Evolutionary conservation across 768 basidiomycete genomes (phyloP).

Genomic region (Mycena galericulata): DNA sequence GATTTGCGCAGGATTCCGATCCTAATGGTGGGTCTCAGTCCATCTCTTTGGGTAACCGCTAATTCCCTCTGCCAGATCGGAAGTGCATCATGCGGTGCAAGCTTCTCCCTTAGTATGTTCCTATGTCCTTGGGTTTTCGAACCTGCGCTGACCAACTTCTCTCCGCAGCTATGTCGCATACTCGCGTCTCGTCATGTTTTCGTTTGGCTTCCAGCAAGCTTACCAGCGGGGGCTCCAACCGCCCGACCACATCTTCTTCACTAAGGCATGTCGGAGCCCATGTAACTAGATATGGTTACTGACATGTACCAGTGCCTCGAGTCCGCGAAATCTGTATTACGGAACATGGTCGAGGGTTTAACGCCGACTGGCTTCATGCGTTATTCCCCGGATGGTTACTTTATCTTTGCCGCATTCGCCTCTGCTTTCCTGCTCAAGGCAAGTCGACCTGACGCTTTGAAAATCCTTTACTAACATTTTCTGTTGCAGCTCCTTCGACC

Average conservation of each 20-base stretch:
- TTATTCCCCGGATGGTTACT: conserved; percentile 86
- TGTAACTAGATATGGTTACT: background rate
- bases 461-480: background rate
- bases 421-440: conserved; percentile 89
- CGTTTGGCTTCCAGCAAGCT: conserved; percentile 88
- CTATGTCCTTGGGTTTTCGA: background rate
- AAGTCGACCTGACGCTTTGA: conserved; percentile 20
- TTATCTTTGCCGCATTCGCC: conserved; percentile 84
- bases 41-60: conserved; percentile 1
- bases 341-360: conserved; percentile 71
- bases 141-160: conserved; percentile 18
- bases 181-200: conserved; percentile 87
- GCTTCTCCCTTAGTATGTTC: conserved; percentile 78
- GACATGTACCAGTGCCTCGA: conserved; percentile 67
- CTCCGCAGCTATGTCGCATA: conserved; percentile 74
- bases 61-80: conserved; percentile 55
- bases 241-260: conserved; percentile 74
- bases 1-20: conserved; percentile 72
- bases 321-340: conserved; percentile 75
- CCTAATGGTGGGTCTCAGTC: conserved; percentile 56
- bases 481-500: conserved; percentile 72
- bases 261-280: conserved; percentile 58
- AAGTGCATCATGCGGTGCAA: conserved; percentile 71
- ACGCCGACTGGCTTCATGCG: conserved; percentile 83
- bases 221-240: conserved; percentile 75